Percentiles rank a stretch among this genome's conserved stretches.
These are phyloP conservation scores for Phanerodontia chrysosporium DNA, from an alignment of 768 basidiomycete genomes.

Conservation along the genomic window DNA sequence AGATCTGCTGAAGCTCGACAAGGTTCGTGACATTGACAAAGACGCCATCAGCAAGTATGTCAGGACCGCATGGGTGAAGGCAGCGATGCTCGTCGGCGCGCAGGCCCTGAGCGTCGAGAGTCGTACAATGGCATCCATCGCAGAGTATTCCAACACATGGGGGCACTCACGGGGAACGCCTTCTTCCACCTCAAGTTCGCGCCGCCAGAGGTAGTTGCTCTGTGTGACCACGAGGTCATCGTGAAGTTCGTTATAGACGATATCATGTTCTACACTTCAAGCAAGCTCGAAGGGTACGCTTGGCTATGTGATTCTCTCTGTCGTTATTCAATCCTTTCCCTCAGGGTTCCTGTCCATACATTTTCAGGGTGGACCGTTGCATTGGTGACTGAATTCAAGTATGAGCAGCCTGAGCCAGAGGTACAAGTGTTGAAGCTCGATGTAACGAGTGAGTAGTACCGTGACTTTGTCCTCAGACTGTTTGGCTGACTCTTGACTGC, in stretches of 20 bases:
- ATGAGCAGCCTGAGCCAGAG: conserved; percentile 12
- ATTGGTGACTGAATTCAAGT: conserved; percentile 17
- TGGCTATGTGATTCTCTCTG: neutral
- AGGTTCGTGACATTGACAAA: conserved; percentile 12
- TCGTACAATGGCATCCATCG: conserved; percentile 12
- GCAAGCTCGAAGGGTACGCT: neutral
- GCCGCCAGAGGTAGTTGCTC: conserved; percentile 17
- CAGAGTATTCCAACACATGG: conserved; percentile 18
- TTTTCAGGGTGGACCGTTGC: conserved; percentile 22
- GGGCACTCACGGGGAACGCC: conserved; percentile 2
- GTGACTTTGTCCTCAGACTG: neutral
- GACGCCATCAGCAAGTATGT: conserved; percentile 16
- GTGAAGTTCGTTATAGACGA: conserved; percentile 20
- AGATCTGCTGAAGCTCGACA: neutral
- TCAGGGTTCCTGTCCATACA: neutral
- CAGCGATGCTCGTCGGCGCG: conserved; percentile 9
- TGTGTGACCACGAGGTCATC: conserved; percentile 23
- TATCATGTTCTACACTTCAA: conserved; percentile 5
- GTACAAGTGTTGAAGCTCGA: conserved; percentile 14
- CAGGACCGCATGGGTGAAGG: conserved; percentile 13
- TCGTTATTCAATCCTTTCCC: neutral
- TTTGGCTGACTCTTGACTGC: neutral
- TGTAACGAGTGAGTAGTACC: conserved; percentile 14
- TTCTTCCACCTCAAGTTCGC: conserved; percentile 22
- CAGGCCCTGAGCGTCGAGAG: neutral